Evolutionary conservation across 495 filamentous ascomycete genomes (phyloP), one percentile per base, ranked within the genome.

Genomic region (Lophiostoma macrostomum): DNA sequence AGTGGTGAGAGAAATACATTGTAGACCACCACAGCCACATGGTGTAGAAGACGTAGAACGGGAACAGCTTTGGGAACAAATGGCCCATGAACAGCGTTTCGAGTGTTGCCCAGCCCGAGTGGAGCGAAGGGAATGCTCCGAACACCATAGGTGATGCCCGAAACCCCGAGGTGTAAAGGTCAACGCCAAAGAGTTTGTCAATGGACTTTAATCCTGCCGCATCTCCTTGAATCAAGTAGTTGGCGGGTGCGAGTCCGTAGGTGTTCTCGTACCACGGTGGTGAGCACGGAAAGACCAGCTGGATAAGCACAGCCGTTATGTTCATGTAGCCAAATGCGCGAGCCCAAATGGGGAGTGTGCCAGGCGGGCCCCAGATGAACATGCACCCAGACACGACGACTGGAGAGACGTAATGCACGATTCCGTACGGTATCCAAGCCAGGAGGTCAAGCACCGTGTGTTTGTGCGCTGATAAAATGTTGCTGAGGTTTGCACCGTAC

Each of bases 1-100:
- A 96, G 70, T 96, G 91, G 69, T 96, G 91, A 35, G 88, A 91
- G 45, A 96, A 80, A 64, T 96, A 95, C 86, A 96, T 93, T 41
- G 91, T 96, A n/a, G 91, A 85, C 91, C 91, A 96, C 86, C 88
- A 95, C 64, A 96, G 83, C 91, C 91, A 96, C 46, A 84, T 75
- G 8, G 83, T 84, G 69, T 96, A 96, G 40, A 75, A 76, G 38
- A 90, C 76, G 71, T 91, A 93, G 22, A 91, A 64, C 29, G 82
- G 81, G 57, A 82, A 80, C 48, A 91, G 72, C 24, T 79, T 78
- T 2, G 91, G 91, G 74, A 96, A 96, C 64, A 88, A 80, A 63
- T 91, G 83, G 67, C 83, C 85, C 79, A 96, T 86, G 75, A 96
- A 96, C n/a, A 95, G 74, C 28, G 88, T 88, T 61, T 95, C 88